phyloP scores from a whole-genome alignment of 2,329 filamentous ascomycete genomes.

The Ceratocystis colombiana region DNA sequence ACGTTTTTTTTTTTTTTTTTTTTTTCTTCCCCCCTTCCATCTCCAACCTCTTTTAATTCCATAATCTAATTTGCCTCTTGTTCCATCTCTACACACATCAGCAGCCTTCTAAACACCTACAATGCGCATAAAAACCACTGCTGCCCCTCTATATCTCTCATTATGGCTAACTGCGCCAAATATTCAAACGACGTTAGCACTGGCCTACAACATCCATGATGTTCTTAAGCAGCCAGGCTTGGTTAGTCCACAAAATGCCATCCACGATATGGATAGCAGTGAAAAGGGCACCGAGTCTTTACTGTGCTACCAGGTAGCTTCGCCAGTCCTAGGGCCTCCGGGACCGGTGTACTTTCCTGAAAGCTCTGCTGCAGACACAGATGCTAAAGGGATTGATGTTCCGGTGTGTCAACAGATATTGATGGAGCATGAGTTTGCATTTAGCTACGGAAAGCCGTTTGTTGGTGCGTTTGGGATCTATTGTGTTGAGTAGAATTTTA shows the following conservation, averaged over 20 bases:
- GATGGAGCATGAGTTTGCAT: conserved; percentile 61
- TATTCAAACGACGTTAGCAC: not conserved
- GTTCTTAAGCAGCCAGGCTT: not conserved
- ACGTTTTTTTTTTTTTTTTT: not conserved
- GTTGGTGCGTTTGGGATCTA: conserved; percentile 43
- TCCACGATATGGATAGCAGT: not conserved
- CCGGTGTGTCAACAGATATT: conserved; percentile 44
- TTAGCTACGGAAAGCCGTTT: conserved; percentile 63
- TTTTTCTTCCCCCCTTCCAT: not conserved
- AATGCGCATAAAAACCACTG: not conserved
- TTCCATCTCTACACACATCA: not conserved
- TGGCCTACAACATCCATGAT: not conserved
- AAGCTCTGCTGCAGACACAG: conserved; percentile 22
- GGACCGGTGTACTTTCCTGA: conserved; percentile 31
- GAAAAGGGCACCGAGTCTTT: conserved; percentile 3
- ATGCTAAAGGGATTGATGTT: conserved; percentile 24
- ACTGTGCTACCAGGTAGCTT: conserved; percentile 59
- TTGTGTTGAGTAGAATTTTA: too few relatives aligned
- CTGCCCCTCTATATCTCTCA: not conserved
- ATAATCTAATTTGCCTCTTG: not conserved
- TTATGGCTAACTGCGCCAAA: not conserved
- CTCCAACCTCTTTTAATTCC: not conserved
- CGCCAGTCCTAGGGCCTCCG: conserved; percentile 49
- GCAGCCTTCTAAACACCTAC: not conserved
- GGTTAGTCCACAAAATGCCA: not conserved